A percentile compares a stretch with the other conserved stretches of the same genome.
These are phyloP conservation scores for Stephanocyclus meneghinianus DNA, from an alignment of 352 stramenopile genomes.

Conservation along the genomic window DNA sequence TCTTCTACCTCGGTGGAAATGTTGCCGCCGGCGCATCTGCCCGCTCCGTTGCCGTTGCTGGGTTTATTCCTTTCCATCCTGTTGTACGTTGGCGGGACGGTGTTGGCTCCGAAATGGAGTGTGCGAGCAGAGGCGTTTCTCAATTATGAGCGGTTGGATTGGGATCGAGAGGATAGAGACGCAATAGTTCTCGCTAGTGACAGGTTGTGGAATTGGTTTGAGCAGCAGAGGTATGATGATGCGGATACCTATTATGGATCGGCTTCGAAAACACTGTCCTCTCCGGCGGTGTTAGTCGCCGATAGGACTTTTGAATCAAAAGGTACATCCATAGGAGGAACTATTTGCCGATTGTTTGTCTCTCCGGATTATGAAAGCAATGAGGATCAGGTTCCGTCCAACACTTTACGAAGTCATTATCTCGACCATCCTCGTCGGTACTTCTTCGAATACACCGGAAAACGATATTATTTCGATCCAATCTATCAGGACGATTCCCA, in stretches of 20 bases:
- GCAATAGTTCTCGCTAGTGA: constrained; percentile 1
- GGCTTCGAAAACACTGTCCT: constrained; percentile 21
- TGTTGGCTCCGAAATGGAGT: constrained; percentile 64
- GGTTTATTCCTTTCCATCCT: constrained; percentile 46
- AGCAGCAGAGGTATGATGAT: constrained; percentile 8
- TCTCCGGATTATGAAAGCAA: constrained; percentile 14
- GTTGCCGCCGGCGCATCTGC: constrained; percentile 54
- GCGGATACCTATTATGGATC: constrained; percentile 25
- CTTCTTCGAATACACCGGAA: constrained; percentile 35
- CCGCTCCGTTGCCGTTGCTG: constrained; percentile 51
- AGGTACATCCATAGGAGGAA: neutral
- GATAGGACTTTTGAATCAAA: constrained; percentile 7
- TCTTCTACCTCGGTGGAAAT: constrained; percentile 16
- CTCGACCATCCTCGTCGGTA: constrained; percentile 26
- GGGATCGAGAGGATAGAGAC: constrained; percentile 1
- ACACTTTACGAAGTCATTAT: constrained; percentile 3
- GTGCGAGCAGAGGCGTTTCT: constrained; percentile 31
- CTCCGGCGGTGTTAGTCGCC: constrained; percentile 30
- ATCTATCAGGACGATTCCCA: constrained; percentile 17
- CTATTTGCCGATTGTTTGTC: constrained; percentile 18
- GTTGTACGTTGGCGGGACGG: constrained; percentile 38
- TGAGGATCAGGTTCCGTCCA: neutral
- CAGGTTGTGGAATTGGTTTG: constrained; percentile 32
- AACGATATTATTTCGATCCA: constrained; percentile 37
- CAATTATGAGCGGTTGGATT: constrained; percentile 41